phyloP scores from a whole-genome alignment of 768 basidiomycete genomes.

The Suillus decipiens region DNA sequence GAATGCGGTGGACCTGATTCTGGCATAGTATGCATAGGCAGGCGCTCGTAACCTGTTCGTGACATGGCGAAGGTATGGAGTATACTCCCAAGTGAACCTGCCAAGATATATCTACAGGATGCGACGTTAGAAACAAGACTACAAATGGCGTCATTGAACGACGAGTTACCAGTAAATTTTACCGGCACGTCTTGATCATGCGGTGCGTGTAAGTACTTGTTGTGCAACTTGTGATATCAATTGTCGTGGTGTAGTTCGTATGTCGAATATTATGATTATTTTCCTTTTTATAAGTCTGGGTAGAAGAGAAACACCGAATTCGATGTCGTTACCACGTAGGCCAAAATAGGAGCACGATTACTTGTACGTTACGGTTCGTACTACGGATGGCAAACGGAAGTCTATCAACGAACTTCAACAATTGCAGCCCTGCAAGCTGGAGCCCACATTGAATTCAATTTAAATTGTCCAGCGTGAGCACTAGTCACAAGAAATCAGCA shows the following conservation, averaged over 20 bases:
- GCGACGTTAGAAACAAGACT: neutral
- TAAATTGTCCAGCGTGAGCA: neutral
- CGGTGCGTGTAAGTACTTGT: neutral
- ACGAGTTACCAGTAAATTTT: neutral
- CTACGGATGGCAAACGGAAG: too few species aligned
- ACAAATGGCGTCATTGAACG: neutral
- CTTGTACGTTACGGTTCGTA: neutral
- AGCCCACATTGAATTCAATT: neutral
- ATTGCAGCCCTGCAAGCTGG: too few species aligned
- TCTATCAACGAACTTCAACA: too few species aligned
- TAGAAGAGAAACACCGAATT: neutral
- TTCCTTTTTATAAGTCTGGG: neutral
- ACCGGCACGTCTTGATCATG: neutral
- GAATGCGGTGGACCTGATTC: conserved; percentile 31
- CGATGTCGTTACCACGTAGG: neutral
- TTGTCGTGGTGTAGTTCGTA: neutral
- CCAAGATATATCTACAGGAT: neutral
- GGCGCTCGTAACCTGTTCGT: conserved; percentile 46
- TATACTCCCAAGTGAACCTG: neutral
- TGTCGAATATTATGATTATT: neutral
- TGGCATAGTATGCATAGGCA: conserved; percentile 49
- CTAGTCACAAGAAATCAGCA: neutral
- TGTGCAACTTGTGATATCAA: neutral
- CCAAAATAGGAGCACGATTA: neutral
- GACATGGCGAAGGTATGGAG: conserved; percentile 30